Evolutionary conservation across 441 rosid genomes (phyloP), one percentile per base, ranked within the genome.

Genomic region (Theobroma grandiflorum): DNA sequence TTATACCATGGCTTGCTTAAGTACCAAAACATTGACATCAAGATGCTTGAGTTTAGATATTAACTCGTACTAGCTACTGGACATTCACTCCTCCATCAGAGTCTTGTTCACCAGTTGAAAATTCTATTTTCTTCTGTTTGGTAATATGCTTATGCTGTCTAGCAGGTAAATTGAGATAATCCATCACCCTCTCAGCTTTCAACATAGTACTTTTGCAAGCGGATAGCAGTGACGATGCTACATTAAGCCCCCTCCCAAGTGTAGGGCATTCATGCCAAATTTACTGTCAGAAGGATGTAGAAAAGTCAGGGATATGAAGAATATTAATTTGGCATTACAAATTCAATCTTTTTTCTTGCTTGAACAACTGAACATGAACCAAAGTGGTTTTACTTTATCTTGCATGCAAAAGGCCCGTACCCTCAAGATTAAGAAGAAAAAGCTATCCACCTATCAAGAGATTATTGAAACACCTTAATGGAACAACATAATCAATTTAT

Each of bases 201-300:
- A n/a, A 10, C 50, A 11, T 37, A 15, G 55, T 22, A 42, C 8
- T 52, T 35, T 63, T 38, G 47, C 63, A 57, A 57, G 11, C 52
- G n/a, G 52, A 50, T 9, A 31, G 4, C 4, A 47, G 22, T 3
- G 2, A 42, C 57, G 22, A 4, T 22, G 61, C 6, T 7, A 45
- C 53, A 42, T 49, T 15, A 11, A 22, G 55, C 52, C 40, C 50
- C 20, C 20, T 22, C 35, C 43, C 1, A 38, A 16, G 53, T 63
- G 18, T 8, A 47, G 16, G n/a, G 8, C 53, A 8, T 64, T 79
- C 82, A 82, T 16, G 80, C 45, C 82, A 71, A 72, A 45, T 40
- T 83, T 68, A 26, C 85, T 83, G 80, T 58, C 15, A 16, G 61
- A 49, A 11, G 33, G 59, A 33, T 52, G 31, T 8, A 0, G 6